Evolutionary conservation across 495 filamentous ascomycete species (phyloP).

Genomic region (Aspergillus bertholletiae): DNA sequence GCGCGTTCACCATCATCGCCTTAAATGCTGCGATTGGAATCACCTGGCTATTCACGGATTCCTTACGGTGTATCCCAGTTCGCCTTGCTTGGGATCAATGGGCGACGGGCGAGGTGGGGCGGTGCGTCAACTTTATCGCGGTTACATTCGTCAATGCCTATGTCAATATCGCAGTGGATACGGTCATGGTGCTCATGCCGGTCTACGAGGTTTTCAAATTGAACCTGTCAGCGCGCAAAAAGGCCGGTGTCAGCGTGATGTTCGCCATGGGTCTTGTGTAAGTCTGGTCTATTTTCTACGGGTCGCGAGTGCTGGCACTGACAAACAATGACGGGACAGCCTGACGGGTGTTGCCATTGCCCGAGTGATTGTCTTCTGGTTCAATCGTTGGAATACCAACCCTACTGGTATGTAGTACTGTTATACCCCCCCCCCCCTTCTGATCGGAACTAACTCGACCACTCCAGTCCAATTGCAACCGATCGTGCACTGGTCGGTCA

Average conservation of each 20-base stretch:
- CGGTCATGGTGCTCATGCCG: constrained; percentile 25
- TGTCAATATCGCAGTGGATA: constrained; percentile 30
- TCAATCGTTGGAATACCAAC: constrained; percentile 22
- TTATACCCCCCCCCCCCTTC: background rate
- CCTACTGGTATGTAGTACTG: constrained; percentile 13
- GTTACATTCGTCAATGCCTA: constrained; percentile 25
- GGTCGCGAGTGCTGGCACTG: background rate
- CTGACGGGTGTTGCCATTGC: constrained; percentile 27
- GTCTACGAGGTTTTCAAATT: constrained; percentile 29
- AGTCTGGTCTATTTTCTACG: background rate
- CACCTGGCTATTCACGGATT: constrained; percentile 27
- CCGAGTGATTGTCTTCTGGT: constrained; percentile 28
- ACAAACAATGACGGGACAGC: background rate
- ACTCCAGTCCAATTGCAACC: constrained; percentile 23
- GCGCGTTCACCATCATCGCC: constrained; percentile 28
- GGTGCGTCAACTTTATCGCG: constrained; percentile 26
- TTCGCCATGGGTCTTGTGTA: constrained; percentile 32
- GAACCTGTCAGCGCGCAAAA: constrained; percentile 27
- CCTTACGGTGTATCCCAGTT: constrained; percentile 31
- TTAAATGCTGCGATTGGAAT: constrained; percentile 29
- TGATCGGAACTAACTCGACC: background rate
- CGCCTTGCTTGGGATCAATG: constrained; percentile 31
- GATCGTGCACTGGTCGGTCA: constrained; percentile 28
- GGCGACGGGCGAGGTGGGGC: constrained; percentile 18
- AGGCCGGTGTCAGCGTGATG: constrained; percentile 30